These are phyloP conservation scores for Scenedesmus sp. DNA, from an alignment of 163 green algal genomes.

Conservation along the genomic window DNA sequence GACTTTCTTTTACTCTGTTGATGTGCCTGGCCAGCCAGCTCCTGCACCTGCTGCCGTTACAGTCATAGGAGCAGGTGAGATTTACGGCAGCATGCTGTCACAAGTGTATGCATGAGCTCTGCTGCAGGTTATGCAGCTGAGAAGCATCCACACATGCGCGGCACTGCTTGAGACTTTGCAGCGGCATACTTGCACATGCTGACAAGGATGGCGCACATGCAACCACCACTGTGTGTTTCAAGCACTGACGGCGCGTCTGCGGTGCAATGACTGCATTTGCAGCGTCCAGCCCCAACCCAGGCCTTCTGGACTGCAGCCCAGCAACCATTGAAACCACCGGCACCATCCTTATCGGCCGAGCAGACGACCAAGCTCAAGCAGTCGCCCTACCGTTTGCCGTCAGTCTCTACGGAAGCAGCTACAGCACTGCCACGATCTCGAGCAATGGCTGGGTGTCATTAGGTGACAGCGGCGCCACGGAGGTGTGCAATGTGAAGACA, in stretches of 20 bases:
- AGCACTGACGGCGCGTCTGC: neutral
- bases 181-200: too few species aligned
- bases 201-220: neutral
- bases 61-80: slow-evolving; percentile 27
- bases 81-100: neutral
- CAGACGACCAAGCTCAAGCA: neutral
- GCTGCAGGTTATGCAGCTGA: too few species aligned
- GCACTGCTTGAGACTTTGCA: too few species aligned
- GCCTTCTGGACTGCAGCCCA: slow-evolving; percentile 27
- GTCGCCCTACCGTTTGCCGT: slow-evolving; percentile 30
- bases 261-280: neutral
- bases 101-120: too few species aligned
- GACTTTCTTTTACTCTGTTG: slow-evolving; percentile 23
- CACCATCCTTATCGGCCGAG: neutral
- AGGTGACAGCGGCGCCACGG: neutral
- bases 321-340: neutral
- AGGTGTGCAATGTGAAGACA: slow-evolving; percentile 3
- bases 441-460: slow-evolving; percentile 52
- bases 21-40: neutral
- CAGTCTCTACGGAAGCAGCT: slow-evolving; percentile 2
- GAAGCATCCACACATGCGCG: too few species aligned
- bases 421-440: slow-evolving; percentile 42
- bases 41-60: slow-evolving; percentile 14
- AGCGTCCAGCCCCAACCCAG: neutral
- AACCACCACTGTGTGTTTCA: neutral